A percentile compares a stretch with the other conserved stretches of the same genome.
phyloP scores from a whole-genome alignment of 1,284 basidiomycete genomes.

The Moniliophthora roreri region DNA sequence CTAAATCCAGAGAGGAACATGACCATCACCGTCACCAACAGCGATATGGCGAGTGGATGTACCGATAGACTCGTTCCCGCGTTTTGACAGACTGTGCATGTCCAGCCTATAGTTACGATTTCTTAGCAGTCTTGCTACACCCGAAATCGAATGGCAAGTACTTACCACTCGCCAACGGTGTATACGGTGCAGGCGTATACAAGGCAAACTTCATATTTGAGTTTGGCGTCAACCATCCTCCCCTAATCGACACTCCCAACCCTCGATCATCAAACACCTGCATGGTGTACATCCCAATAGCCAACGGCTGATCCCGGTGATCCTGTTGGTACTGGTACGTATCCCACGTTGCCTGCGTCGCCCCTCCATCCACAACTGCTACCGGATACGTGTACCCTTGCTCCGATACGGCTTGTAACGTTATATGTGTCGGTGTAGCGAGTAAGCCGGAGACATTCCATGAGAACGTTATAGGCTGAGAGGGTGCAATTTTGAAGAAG shows the following conservation, averaged over 20 bases:
- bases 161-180: conserved; percentile 66
- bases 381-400: conserved; percentile 90
- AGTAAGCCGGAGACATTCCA: conserved; percentile 85
- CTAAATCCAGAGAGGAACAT: conserved; percentile 74
- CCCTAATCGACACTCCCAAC: conserved; percentile 49
- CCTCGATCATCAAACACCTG: conserved; percentile 68
- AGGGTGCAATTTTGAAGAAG: conserved; percentile 85
- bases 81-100: conserved; percentile 67
- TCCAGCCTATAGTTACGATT: conserved; percentile 59
- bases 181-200: conserved; percentile 82
- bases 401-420: conserved; percentile 78
- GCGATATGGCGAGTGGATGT: conserved; percentile 65
- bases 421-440: conserved; percentile 69
- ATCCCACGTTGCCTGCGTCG: conserved; percentile 81
- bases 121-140: conserved; percentile 8
- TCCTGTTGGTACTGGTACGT: conserved; percentile 72
- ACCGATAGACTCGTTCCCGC: conserved; percentile 38
- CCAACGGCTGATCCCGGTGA: conserved; percentile 67
- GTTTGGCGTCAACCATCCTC: conserved; percentile 75
- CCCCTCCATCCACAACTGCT: conserved; percentile 68
- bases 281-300: conserved; percentile 74
- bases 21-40: conserved; percentile 68
- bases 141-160: conserved; percentile 12
- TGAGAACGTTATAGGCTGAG: conserved; percentile 81
- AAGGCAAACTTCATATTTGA: conserved; percentile 76